Conservation (phyloP, 2,329 filamentous ascomycete genomes). For the Aaosphaeria arxii region DNA sequence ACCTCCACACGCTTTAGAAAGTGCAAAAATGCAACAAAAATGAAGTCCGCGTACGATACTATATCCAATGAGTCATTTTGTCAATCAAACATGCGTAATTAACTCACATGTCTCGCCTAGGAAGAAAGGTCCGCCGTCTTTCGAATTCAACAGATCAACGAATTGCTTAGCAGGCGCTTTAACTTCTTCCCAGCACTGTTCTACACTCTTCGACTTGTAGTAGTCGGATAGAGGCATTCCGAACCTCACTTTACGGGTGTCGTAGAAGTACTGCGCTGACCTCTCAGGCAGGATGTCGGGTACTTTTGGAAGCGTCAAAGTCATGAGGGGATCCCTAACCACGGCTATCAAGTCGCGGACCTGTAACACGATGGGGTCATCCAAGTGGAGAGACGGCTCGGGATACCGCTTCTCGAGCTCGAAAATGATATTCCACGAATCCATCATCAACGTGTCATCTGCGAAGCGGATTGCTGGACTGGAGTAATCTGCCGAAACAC, state of each 20-base stretch:
- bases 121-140: conserved; percentile 61
- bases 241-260: conserved; percentile 48
- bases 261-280: conserved; percentile 55
- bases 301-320: conserved; percentile 41
- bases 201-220: conserved; percentile 47
- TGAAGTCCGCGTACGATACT: conserved; percentile 47
- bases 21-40: conserved; percentile 51
- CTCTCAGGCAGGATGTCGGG: conserved; percentile 49
- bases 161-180: conserved; percentile 36
- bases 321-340: conserved; percentile 13
- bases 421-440: conserved; percentile 59
- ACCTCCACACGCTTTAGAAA: conserved; percentile 40
- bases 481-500: conserved; percentile 46
- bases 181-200: conserved; percentile 49
- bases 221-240: conserved; percentile 56
- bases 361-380: conserved; percentile 49
- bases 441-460: conserved; percentile 61
- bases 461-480: conserved; percentile 56
- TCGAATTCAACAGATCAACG: conserved; percentile 46
- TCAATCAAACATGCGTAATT: conserved; percentile 22
- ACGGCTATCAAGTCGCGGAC: conserved; percentile 42
- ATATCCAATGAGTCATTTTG: background rate
- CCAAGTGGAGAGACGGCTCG: conserved; percentile 55
- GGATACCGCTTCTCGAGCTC: conserved; percentile 60
- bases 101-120: conserved; percentile 49